Percentiles rank a stretch among this genome's conserved stretches.
These are phyloP conservation scores for Stachybotrys echinatus DNA, from an alignment of 2,329 filamentous ascomycete genomes.

Conservation along the genomic window DNA sequence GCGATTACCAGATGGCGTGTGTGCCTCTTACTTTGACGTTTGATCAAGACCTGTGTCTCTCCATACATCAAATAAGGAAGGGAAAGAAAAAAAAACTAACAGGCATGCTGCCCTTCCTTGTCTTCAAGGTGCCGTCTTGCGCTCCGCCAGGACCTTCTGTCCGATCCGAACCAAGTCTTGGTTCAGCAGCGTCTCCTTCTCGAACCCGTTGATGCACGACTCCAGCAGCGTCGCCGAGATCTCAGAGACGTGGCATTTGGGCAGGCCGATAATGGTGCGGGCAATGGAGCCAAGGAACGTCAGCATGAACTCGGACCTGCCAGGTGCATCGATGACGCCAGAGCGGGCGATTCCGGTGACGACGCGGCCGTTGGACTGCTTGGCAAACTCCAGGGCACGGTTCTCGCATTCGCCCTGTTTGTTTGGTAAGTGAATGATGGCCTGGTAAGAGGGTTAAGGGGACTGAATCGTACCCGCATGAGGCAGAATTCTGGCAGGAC, in stretches of 20 bases:
- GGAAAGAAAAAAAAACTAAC: no score
- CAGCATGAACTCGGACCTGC: not conserved
- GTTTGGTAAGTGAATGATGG: not conserved
- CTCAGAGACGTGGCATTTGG: conserved; percentile 27
- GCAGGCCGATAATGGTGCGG: conserved; percentile 18
- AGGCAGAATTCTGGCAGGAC: conserved; percentile 29
- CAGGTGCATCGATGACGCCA: conserved; percentile 28
- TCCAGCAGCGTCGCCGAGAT: conserved; percentile 37
- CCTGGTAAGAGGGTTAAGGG: not conserved
- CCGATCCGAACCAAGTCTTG: conserved; percentile 35
- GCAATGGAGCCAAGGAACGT: conserved; percentile 5
- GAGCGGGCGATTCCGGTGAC: conserved; percentile 35
- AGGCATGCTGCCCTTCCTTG: no score
- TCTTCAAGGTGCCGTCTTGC: no score
- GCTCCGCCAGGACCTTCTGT: conserved; percentile 1
- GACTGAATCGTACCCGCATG: conserved; percentile 40
- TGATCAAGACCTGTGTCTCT: no score
- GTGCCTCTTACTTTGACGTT: no score
- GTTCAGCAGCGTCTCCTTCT: conserved; percentile 38
- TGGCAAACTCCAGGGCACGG: conserved; percentile 33
- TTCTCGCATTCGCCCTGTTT: conserved; percentile 42
- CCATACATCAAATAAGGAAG: no score
- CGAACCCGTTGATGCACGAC: conserved; percentile 37
- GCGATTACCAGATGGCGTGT: no score
- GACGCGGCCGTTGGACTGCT: conserved; percentile 28